Evolutionary conservation across 495 filamentous ascomycete genomes (phyloP).

Genomic region (Podospora pseudoanserina): DNA sequence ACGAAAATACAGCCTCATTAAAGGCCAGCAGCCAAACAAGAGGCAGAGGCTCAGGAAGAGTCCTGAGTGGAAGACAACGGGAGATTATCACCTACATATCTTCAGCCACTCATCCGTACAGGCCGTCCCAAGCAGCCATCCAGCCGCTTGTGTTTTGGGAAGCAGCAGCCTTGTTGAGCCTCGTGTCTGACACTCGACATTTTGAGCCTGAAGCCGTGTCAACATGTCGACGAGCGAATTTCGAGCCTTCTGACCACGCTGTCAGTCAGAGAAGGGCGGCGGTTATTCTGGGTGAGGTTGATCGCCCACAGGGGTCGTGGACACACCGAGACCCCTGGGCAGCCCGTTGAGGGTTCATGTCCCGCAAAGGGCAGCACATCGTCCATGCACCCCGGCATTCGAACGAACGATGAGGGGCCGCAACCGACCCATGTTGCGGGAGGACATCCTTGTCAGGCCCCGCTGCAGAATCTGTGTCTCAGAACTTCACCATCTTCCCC

Average conservation of each 20-base stretch:
- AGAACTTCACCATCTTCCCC: constrained; percentile 2
- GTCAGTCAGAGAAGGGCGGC: constrained; percentile 32
- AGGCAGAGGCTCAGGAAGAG: constrained; percentile 13
- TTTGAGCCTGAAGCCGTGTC: constrained; percentile 24
- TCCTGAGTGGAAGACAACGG: constrained; percentile 23
- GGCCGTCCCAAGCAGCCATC: constrained; percentile 2
- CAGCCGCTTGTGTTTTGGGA: not conserved
- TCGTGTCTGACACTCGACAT: constrained; percentile 6
- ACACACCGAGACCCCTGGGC: constrained; percentile 21
- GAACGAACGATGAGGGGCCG: constrained; percentile 15
- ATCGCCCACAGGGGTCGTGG: constrained; percentile 41
- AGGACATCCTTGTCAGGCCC: constrained; percentile 2
- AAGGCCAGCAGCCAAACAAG: constrained; percentile 17
- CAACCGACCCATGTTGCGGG: constrained; percentile 10
- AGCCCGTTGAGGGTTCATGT: not conserved
- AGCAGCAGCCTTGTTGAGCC: constrained; percentile 2
- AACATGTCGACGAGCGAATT: constrained; percentile 8
- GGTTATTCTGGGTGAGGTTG: constrained; percentile 46
- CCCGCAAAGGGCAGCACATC: not conserved
- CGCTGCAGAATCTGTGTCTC: constrained; percentile 11
- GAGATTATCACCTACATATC: constrained; percentile 32
- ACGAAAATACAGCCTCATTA: constrained; percentile 22
- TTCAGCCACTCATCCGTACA: constrained; percentile 11
- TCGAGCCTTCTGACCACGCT: constrained; percentile 7
- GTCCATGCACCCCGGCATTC: constrained; percentile 8